phyloP scores from a whole-genome alignment of 1,284 basidiomycete genomes.

The Puccinia triticina region DNA sequence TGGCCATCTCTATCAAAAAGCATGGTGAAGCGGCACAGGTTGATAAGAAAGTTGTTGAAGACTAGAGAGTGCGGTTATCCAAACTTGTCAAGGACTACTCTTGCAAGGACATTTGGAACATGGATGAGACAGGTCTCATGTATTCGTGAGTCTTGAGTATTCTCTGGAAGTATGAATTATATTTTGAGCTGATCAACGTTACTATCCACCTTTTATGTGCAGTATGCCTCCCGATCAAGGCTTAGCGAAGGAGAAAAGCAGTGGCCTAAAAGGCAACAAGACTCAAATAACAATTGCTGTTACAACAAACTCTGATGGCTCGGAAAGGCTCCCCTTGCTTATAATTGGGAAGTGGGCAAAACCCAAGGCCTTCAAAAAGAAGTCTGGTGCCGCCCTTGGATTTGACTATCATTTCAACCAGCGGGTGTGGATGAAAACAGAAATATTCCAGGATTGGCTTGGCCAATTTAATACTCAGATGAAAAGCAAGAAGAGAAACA shows the following conservation, averaged over 20 bases:
- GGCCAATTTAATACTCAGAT: neutral
- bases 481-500: neutral
- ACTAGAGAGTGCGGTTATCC: neutral
- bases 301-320: conserved; percentile 12
- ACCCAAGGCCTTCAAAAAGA: conserved; percentile 17
- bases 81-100: neutral
- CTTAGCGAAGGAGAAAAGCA: neutral
- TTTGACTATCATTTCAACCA: conserved; percentile 21
- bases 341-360: conserved; percentile 7
- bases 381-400: neutral
- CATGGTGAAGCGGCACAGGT: neutral
- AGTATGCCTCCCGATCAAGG: conserved; percentile 37
- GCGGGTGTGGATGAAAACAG: conserved; percentile 19
- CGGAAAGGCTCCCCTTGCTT: neutral
- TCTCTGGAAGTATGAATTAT: too few species aligned
- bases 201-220: too few species aligned
- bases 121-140: conserved; percentile 8
- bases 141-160: conserved; percentile 8
- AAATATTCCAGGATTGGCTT: conserved; percentile 31
- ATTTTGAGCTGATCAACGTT: neutral
- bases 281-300: conserved; percentile 19
- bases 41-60: neutral
- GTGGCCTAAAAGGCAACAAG: conserved; percentile 16
- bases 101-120: conserved; percentile 3
- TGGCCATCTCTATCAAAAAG: conserved; percentile 1